phyloP scores from a whole-genome alignment of 768 basidiomycete genomes.

The Lenzites betulinus region DNA sequence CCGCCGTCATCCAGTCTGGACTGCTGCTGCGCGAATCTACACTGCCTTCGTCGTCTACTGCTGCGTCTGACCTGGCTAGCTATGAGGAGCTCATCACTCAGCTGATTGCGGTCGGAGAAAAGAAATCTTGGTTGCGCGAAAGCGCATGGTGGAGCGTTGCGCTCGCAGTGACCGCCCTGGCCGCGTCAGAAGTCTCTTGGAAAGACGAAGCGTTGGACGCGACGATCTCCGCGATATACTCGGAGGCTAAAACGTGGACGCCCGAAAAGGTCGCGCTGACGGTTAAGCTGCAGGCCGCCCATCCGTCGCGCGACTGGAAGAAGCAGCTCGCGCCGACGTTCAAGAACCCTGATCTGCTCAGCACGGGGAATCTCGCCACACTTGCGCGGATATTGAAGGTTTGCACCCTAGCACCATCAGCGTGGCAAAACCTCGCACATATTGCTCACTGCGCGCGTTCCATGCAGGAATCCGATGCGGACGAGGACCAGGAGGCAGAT shows the following conservation, averaged over 20 bases:
- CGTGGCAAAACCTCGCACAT: neutral
- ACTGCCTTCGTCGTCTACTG: conserved; percentile 52
- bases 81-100: conserved; percentile 61
- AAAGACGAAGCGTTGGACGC: conserved; percentile 59
- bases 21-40: conserved; percentile 67
- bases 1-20: conserved; percentile 82
- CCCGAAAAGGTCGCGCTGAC: conserved; percentile 87
- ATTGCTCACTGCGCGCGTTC: conserved; percentile 1
- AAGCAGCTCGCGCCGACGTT: conserved; percentile 68
- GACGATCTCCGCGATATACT: conserved; percentile 55
- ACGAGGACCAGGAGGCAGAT: conserved; percentile 41
- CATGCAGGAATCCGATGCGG: conserved; percentile 51
- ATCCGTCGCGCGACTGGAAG: conserved; percentile 70
- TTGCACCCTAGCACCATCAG: neutral
- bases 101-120: conserved; percentile 70
- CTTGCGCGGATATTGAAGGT: conserved; percentile 85
- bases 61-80: conserved; percentile 56
- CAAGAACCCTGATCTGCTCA: conserved; percentile 71
- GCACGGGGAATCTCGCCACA: conserved; percentile 66
- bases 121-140: conserved; percentile 90
- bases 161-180: conserved; percentile 61
- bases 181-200: conserved; percentile 67
- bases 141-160: conserved; percentile 85
- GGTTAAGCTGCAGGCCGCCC: conserved; percentile 63
- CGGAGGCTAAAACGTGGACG: conserved; percentile 64